Base-by-base conservation (phyloP, 306 rosid genomes). In the Cicer cuneatum region DNA sequence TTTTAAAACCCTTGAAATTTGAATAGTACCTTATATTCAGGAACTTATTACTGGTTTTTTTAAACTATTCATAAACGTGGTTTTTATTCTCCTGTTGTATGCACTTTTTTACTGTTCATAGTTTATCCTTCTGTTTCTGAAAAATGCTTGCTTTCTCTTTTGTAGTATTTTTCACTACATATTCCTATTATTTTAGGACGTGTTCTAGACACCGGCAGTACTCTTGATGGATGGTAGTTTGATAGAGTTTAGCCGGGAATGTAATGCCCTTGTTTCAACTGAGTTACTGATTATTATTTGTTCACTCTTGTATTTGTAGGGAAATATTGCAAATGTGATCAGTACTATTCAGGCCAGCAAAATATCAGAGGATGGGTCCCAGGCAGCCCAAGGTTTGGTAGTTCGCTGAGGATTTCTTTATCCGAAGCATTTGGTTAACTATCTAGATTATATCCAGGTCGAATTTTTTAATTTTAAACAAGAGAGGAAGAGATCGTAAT, bases 311-410 rank as follows among this genome's bases (percentile, higher is more conserved):
- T 11, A 46, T 76, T 68, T 66, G 6, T 86, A 94, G 99, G 96
- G 89, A 11, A 92, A 94, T 76, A 72, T 92, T 64, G 58, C 93
- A 10, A 82, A 82, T 59, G 97, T 94, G 15, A 94, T 92, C 67
- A 76, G 82, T 60, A 94, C 99, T 51, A 80, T 94, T 86, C 96
- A 88, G 79, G 85, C 96, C 9, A 90, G 73, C 90, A 88, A 82
- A 84, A 7, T 70, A 63, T 71, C 88, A 1, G 97, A 89, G 54
- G 99, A 92, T 69, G 96, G 92, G 57, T 65, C 85, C 15, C 97
- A 83, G 82, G 88, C 86, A 48, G 74, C 85, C 69, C 96, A 90
- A 84, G 92, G 97, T 57, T 73, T 86, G 85, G 84, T 39, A 21
- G 91, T 73, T 80, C 96, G 96, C 68, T 94, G 79, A 89, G 81